Evolutionary conservation across 768 basidiomycete genomes (phyloP).

Genomic region (Baorangia bicolor): DNA sequence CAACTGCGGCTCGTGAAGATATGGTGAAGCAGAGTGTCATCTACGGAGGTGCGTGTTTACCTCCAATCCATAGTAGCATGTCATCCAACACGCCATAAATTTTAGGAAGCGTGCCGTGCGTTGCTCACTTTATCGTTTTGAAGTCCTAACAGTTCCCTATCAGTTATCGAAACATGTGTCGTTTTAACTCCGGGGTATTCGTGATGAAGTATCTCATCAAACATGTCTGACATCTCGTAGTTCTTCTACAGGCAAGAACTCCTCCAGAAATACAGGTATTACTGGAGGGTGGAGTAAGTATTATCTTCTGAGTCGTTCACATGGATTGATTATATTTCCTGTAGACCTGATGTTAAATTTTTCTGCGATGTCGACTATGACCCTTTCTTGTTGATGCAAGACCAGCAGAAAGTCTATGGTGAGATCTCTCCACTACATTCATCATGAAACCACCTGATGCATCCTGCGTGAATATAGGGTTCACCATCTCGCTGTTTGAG

Average conservation of each 20-base stretch:
- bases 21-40: slow-evolving; percentile 66
- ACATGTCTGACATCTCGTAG: slow-evolving; percentile 33
- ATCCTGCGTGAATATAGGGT: slow-evolving; percentile 43
- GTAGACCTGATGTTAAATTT: slow-evolving; percentile 71
- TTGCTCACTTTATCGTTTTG: slow-evolving; percentile 15
- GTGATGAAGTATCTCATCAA: neutral
- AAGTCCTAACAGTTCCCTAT: slow-evolving; percentile 6
- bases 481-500: slow-evolving; percentile 77
- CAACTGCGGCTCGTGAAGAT: slow-evolving; percentile 50
- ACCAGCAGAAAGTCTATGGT: slow-evolving; percentile 83
- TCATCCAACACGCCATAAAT: neutral
- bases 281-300: slow-evolving; percentile 87
- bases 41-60: slow-evolving; percentile 51
- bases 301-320: neutral
- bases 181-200: slow-evolving; percentile 84
- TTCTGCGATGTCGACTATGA: slow-evolving; percentile 81
- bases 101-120: slow-evolving; percentile 73
- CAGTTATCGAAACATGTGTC: slow-evolving; percentile 93
- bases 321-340: slow-evolving; percentile 8
- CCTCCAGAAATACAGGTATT: slow-evolving; percentile 74
- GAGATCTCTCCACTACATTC: neutral
- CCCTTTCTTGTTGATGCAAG: slow-evolving; percentile 80
- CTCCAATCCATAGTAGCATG: neutral
- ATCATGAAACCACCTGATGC: slow-evolving; percentile 26
- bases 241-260: slow-evolving; percentile 85